Conservation (phyloP, 306 rosid species). For the Bauhinia variegata region DNA sequence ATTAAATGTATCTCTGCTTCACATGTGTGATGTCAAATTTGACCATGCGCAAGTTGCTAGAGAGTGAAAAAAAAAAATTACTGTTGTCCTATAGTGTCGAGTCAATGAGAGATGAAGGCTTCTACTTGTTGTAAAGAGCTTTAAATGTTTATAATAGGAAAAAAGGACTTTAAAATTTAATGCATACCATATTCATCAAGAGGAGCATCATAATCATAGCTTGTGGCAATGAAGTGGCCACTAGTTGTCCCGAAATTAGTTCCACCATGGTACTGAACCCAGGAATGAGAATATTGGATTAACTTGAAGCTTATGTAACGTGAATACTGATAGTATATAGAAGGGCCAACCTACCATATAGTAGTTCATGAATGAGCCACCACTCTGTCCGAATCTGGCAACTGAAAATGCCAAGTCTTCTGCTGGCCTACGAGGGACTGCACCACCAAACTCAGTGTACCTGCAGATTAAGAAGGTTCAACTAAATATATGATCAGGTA, state of each 20-base stretch:
- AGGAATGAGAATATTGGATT: conserved; percentile 18
- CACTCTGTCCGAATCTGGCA: conserved; percentile 81
- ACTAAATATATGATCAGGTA: conserved; percentile 1
- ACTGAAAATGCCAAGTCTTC: conserved; percentile 85
- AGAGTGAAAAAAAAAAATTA: background rate
- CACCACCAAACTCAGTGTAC: conserved; percentile 91
- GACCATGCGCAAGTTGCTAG: conserved; percentile 15
- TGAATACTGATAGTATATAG: conserved; percentile 13
- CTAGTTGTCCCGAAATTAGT: conserved; percentile 96
- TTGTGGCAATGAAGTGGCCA: conserved; percentile 88
- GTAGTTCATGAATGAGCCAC: conserved; percentile 86
- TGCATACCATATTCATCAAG: conserved; percentile 85
- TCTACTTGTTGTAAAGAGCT: background rate
- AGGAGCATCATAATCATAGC: conserved; percentile 95
- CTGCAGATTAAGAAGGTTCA: conserved; percentile 39
- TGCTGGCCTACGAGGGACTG: conserved; percentile 79
- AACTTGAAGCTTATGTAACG: background rate
- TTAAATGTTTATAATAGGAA: conserved; percentile 6
- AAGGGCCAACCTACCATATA: conserved; percentile 64
- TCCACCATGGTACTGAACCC: conserved; percentile 90
- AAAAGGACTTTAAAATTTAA: conserved; percentile 4
- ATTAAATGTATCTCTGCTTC: conserved; percentile 12
- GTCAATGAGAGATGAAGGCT: background rate
- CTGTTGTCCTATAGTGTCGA: background rate
- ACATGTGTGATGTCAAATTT: conserved; percentile 16